These are phyloP conservation scores for Pseudevernia furfuracea DNA, from an alignment of 495 filamentous ascomycete genomes.

Conservation along the genomic window DNA sequence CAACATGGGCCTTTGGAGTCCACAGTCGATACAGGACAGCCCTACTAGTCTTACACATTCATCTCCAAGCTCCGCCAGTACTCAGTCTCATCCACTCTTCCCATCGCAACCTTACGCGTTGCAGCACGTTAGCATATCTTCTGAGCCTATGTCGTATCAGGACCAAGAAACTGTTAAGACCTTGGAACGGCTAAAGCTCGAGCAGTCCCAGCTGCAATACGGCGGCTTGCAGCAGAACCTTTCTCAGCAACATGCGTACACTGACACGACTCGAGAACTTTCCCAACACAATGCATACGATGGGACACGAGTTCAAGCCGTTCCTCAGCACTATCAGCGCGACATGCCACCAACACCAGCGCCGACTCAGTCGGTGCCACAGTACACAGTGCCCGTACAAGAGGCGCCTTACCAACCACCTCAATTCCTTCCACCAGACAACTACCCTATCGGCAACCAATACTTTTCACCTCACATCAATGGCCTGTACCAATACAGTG, in stretches of 20 bases:
- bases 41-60: slow-evolving; percentile 9
- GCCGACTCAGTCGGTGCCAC: slow-evolving; percentile 12
- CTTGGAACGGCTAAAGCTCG: neutral
- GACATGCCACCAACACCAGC: slow-evolving; percentile 18
- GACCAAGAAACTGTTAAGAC: neutral
- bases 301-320: slow-evolving; percentile 1
- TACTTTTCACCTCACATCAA: neutral
- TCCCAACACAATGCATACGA: slow-evolving; percentile 17
- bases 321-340: slow-evolving; percentile 12
- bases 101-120: slow-evolving; percentile 8
- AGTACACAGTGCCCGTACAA: slow-evolving; percentile 7
- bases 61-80: slow-evolving; percentile 7
- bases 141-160: slow-evolving; percentile 12
- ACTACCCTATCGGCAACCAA: slow-evolving; percentile 6
- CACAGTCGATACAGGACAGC: slow-evolving; percentile 8
- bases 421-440: slow-evolving; percentile 5
- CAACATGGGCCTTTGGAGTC: slow-evolving; percentile 12
- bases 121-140: slow-evolving; percentile 2
- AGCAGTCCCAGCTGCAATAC: slow-evolving; percentile 12
- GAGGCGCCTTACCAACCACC: slow-evolving; percentile 16
- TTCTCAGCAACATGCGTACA: slow-evolving; percentile 9
- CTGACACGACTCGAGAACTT: slow-evolving; percentile 13
- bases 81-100: slow-evolving; percentile 12
- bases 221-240: slow-evolving; percentile 1
- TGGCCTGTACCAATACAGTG: slow-evolving; percentile 3